Conservation (phyloP, 140 eudicot species). For the Bidens hawaiensis region DNA sequence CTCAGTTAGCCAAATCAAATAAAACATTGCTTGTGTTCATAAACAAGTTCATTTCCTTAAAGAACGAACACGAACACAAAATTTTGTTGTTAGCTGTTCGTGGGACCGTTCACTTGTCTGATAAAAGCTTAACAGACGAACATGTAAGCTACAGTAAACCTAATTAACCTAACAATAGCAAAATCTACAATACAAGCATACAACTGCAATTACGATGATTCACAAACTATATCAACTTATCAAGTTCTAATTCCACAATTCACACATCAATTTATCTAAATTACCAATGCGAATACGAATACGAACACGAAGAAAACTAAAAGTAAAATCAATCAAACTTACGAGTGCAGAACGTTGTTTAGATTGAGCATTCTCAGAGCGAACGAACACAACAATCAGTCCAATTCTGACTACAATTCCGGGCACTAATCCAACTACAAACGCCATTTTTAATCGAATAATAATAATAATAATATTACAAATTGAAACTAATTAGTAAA, state of each 20-base stretch:
- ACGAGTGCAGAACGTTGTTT: conserved; percentile 70
- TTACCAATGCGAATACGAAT: background rate
- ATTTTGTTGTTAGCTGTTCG: no score
- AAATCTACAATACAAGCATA: background rate
- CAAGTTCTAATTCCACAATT: background rate
- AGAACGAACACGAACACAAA: no score
- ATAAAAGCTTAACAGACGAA: background rate
- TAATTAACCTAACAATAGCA: background rate
- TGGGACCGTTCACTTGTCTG: no score
- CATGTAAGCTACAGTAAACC: no score
- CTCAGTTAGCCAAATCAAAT: no score
- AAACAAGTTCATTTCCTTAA: no score
- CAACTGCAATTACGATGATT: background rate
- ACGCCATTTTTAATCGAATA: conserved; percentile 50
- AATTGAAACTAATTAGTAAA: background rate
- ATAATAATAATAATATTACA: background rate
- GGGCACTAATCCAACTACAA: conserved; percentile 48
- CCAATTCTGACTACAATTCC: conserved; percentile 62
- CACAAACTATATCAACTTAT: conserved; percentile 6
- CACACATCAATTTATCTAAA: background rate
- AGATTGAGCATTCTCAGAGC: conserved; percentile 83
- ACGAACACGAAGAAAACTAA: background rate
- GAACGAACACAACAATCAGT: conserved; percentile 63
- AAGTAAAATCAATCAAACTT: background rate
- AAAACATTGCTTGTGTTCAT: no score